A percentile compares a stretch with the other conserved stretches of the same genome.
Conservation (phyloP, 2,329 filamentous ascomycete genomes). For the Aspergillus persii region DNA sequence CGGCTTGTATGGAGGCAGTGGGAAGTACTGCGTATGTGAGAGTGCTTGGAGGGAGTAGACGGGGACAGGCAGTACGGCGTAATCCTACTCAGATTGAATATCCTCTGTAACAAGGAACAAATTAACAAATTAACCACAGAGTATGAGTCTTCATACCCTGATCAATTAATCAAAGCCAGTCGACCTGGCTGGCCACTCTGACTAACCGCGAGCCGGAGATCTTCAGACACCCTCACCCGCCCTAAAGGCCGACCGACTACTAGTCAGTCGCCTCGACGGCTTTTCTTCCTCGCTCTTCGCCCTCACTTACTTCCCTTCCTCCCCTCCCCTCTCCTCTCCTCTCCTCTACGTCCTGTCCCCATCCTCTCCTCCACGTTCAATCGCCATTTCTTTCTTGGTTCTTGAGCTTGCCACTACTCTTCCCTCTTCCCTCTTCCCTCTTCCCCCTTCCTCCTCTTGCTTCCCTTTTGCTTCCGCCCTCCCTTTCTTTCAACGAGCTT, state of each 20-base stretch:
- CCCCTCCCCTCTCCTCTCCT: slow-evolving; percentile 8
- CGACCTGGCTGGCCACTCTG: slow-evolving; percentile 2
- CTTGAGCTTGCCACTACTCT: not conserved
- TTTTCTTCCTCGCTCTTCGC: slow-evolving; percentile 17
- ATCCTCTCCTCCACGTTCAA: slow-evolving; percentile 40
- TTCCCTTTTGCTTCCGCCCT: slow-evolving; percentile 17
- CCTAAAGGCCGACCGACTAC: slow-evolving; percentile 8
- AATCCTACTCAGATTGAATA: no score
- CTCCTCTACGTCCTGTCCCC: slow-evolving; percentile 24
- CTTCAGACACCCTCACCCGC: slow-evolving; percentile 1
- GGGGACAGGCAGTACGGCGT: no score
- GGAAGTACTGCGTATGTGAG: no score
- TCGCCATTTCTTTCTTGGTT: slow-evolving; percentile 10
- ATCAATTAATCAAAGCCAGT: no score
- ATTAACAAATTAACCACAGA: no score
- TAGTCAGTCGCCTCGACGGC: not conserved
- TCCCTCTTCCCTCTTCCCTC: slow-evolving; percentile 16
- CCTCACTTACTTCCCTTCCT: slow-evolving; percentile 8
- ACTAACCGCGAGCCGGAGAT: slow-evolving; percentile 13
- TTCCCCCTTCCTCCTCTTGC: slow-evolving; percentile 12
- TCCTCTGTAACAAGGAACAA: no score
- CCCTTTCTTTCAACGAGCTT: slow-evolving; percentile 43
- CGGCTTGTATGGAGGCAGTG: no score
- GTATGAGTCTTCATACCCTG: no score
- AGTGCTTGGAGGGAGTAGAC: no score